These are phyloP conservation scores for Wallacemonas sp. DNA, from an alignment of 208 protist genomes.

Conservation along the genomic window DNA sequence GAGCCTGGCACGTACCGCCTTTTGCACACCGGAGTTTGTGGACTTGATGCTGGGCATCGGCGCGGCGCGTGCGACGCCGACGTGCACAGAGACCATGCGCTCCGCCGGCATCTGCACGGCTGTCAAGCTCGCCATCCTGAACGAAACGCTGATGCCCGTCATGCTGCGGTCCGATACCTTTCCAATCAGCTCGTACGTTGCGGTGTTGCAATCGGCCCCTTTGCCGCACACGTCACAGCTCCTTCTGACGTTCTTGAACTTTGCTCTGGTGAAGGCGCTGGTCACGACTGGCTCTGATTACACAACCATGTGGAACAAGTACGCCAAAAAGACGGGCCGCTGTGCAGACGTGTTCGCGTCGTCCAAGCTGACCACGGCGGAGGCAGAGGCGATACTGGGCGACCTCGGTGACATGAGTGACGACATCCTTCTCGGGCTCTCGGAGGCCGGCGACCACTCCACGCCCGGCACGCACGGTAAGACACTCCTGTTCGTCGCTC, in stretches of 20 bases:
- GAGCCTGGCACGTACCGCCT: constrained; percentile 44
- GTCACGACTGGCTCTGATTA: constrained; percentile 55
- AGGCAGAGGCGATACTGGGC: constrained; percentile 21
- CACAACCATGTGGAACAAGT: constrained; percentile 34
- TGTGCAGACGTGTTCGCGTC: constrained; percentile 34
- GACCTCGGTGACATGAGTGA: constrained; percentile 30
- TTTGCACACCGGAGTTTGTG: constrained; percentile 56
- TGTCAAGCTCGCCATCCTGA: constrained; percentile 64
- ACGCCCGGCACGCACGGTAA: constrained; percentile 73
- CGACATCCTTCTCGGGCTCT: constrained; percentile 26
- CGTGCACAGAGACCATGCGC: constrained; percentile 79
- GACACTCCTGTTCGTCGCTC: constrained; percentile 55
- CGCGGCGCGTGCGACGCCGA: constrained; percentile 35
- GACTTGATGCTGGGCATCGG: constrained; percentile 70
- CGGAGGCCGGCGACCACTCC: constrained; percentile 37
- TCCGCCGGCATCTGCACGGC: constrained; percentile 81
- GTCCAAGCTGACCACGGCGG: constrained; percentile 23
- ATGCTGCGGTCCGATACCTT: constrained; percentile 58
- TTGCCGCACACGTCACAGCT: constrained; percentile 68
- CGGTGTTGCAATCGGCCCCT: constrained; percentile 36
- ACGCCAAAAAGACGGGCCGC: constrained; percentile 10
- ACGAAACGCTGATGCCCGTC: constrained; percentile 60
- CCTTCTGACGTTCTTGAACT: constrained; percentile 80
- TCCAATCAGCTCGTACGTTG: constrained; percentile 45
- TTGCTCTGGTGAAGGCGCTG: constrained; percentile 57